Base-by-base conservation (phyloP, 768 basidiomycete species). In the Tephrocybe sp. region DNA sequence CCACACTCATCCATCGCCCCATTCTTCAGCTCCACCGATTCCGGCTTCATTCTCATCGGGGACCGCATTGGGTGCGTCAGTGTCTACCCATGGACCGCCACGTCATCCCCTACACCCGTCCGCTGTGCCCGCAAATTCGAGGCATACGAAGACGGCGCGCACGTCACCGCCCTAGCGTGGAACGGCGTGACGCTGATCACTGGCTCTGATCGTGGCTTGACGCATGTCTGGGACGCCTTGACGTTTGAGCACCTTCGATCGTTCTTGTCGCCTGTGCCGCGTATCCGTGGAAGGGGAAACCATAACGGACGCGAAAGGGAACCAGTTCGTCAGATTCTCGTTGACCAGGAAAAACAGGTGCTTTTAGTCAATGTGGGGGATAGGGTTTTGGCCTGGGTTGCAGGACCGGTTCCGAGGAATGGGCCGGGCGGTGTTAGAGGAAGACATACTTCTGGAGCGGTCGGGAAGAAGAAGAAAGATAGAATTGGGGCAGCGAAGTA, bases 331-430 rank as follows among this genome's bases (percentile, higher is more conserved):
- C 79, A 81, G 59, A 83, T 93, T 26, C 50, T 84, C 10, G 58
- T 92, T 6, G 75, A 75, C 37, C 64, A 74, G 3, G 78, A 79
- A 30, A 70, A 65, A 46, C 77, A 87, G 44, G 66, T 81, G 10
- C 51, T 93, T 20, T 62, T 90, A 39, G 82, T 80, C 10, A 72
- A 73, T 26, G 76, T 86, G 3, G 88, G 83, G 8, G 80, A 78
- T 52, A 69, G 76, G 36, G 80, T 89, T 2, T 69, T 88, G 64
- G 76, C 84, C 1, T 93, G 88, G 86, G 80, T 76, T 57, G 81
- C 83, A 4, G 85, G 81, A 3, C 72, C 70, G 1, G 69, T 74
- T 10, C 60, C 65, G 0, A 65, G 60, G 45, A 56, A 51, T 37
- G 61, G 54, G 11, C 21, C 57, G 23, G 68, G 70, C 18, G 75